phyloP scores from a whole-genome alignment of 495 filamentous ascomycete species.

The Neurospora africana region DNA sequence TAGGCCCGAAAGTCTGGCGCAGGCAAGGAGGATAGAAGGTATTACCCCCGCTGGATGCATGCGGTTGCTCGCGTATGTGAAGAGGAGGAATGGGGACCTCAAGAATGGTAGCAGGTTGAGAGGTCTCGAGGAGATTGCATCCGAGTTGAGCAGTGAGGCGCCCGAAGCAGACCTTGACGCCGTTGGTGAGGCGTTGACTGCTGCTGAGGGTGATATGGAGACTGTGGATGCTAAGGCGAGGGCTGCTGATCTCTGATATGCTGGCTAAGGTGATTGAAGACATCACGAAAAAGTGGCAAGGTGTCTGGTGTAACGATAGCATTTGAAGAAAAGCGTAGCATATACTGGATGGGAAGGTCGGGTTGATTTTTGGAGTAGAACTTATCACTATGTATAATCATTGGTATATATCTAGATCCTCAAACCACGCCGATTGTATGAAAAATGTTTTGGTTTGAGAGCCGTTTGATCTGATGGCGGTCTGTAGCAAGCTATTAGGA shows the following conservation, averaged over 20 bases:
- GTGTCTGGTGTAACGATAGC: background rate
- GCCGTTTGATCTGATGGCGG: background rate
- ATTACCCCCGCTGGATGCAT: conserved; percentile 52
- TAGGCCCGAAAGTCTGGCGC: conserved; percentile 72
- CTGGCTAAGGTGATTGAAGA: background rate
- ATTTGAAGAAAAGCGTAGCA: background rate
- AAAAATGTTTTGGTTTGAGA: background rate
- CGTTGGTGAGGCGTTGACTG: conserved; percentile 17
- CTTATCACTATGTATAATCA: background rate
- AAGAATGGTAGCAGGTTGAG: background rate
- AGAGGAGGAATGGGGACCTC: background rate
- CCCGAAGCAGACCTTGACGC: background rate
- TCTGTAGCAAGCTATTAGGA: background rate
- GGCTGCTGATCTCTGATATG: conserved; percentile 18
- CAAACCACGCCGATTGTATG: background rate
- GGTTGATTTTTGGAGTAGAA: background rate
- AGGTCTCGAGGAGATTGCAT: background rate
- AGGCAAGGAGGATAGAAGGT: conserved; percentile 82
- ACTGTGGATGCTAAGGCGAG: conserved; percentile 29
- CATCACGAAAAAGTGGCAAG: background rate
- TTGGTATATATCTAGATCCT: background rate
- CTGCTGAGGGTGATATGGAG: conserved; percentile 23
- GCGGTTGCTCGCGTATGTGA: conserved; percentile 43
- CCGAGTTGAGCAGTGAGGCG: background rate
- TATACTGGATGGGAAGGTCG: background rate